Evolutionary conservation across 2,329 filamentous ascomycete genomes (phyloP).

Genomic region (Xylaria sp.): DNA sequence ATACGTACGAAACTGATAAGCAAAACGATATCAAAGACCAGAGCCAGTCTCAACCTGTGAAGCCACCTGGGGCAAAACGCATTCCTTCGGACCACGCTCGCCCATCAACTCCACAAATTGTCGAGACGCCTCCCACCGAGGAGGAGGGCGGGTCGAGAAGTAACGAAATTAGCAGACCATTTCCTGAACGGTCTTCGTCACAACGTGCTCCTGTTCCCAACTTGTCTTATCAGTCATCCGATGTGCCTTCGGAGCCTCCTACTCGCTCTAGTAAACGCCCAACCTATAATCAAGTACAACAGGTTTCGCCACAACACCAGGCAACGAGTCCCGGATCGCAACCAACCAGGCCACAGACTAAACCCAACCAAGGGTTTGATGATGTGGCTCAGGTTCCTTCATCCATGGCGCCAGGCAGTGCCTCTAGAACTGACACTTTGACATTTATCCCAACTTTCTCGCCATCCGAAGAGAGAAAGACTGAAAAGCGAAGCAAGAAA

Average conservation of each 20-base stretch:
- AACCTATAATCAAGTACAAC: conserved; percentile 48
- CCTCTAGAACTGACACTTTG: conserved; percentile 75
- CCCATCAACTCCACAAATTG: conserved; percentile 64
- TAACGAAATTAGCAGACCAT: conserved; percentile 50
- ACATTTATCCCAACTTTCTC: conserved; percentile 81
- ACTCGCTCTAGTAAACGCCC: conserved; percentile 59
- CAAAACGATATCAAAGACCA: conserved; percentile 57
- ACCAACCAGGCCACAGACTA: conserved; percentile 48
- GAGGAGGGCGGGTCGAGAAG: conserved; percentile 44
- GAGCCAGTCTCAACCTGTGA: conserved; percentile 40
- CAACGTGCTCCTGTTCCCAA: conserved; percentile 57
- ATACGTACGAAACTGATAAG: conserved; percentile 60
- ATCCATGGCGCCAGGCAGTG: conserved; percentile 74
- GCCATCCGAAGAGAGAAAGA: conserved; percentile 73
- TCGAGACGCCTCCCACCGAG: conserved; percentile 70
- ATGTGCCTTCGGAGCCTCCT: conserved; percentile 56
- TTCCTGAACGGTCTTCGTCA: conserved; percentile 66
- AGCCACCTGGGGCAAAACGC: conserved; percentile 39
- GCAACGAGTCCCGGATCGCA: conserved; percentile 39
- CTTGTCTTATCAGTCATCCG: conserved; percentile 58
- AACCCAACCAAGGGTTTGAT: conserved; percentile 63
- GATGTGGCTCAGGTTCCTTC: conserved; percentile 74
- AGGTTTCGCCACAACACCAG: conserved; percentile 42
- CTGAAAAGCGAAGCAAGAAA: conserved; percentile 79
- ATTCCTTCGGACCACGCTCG: conserved; percentile 38